Evolutionary conservation across 2,329 filamentous ascomycete genomes (phyloP).

Genomic region (Trichoderma harzianum): DNA sequence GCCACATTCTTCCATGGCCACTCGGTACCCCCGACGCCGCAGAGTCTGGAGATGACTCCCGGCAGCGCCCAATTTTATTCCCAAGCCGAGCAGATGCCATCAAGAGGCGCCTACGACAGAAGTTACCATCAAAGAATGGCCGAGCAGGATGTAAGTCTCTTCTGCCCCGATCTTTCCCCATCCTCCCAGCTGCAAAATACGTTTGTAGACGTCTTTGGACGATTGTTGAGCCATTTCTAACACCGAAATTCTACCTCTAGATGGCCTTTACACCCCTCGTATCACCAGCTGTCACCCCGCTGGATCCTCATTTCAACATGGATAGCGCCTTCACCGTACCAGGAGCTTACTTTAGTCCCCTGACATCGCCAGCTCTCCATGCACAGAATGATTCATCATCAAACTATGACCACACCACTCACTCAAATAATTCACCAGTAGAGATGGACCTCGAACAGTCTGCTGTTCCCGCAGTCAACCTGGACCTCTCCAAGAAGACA

Average conservation of each 20-base stretch:
- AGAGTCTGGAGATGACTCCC: constrained; percentile 72
- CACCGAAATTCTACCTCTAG: constrained; percentile 34
- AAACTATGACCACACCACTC: constrained; percentile 44
- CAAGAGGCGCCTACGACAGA: constrained; percentile 60
- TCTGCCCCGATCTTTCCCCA: too few relatives aligned
- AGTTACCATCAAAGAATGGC: constrained; percentile 64
- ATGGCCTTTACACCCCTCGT: constrained; percentile 78
- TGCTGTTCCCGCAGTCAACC: constrained; percentile 38
- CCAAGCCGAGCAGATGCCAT: constrained; percentile 50
- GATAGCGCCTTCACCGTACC: constrained; percentile 60
- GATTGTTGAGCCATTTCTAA: not conserved
- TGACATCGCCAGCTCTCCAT: constrained; percentile 76
- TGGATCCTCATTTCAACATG: constrained; percentile 66
- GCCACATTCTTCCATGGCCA: constrained; percentile 55
- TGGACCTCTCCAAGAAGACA: constrained; percentile 50
- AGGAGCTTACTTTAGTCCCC: constrained; percentile 74
- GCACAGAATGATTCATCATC: constrained; percentile 59
- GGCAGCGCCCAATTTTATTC: constrained; percentile 57
- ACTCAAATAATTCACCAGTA: constrained; percentile 51
- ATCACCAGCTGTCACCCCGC: constrained; percentile 78
- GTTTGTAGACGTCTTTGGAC: not conserved
- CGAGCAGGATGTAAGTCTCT: constrained; percentile 58
- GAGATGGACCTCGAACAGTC: constrained; percentile 54
- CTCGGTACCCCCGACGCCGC: constrained; percentile 74
- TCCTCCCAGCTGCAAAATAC: not conserved